Percentiles rank a stretch among this genome's conserved stretches.
These are phyloP conservation scores for Cladosporium oxysporum DNA, from an alignment of 2,329 filamentous ascomycete species.

Conservation along the genomic window DNA sequence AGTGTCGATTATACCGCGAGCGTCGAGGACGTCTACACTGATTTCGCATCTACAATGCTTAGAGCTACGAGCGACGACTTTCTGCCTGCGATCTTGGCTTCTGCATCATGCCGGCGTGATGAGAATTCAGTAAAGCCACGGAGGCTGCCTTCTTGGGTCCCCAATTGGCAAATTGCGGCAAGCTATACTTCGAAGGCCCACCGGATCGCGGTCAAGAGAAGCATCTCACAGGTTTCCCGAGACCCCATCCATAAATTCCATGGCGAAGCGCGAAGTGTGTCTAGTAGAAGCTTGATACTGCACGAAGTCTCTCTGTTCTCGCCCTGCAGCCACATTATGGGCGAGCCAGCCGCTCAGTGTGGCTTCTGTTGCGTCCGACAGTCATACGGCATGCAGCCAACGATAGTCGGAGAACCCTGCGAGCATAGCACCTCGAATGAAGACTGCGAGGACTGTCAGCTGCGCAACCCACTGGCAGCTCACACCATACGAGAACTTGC, in stretches of 20 bases:
- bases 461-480: background rate
- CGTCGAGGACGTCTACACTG: background rate
- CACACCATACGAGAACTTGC: background rate
- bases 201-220: background rate
- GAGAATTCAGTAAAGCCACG: background rate
- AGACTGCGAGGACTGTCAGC: background rate
- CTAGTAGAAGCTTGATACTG: background rate
- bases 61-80: background rate
- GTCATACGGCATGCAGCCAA: background rate
- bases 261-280: background rate
- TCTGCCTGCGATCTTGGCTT: background rate
- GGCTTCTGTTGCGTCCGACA: background rate
- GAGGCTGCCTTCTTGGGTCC: background rate
- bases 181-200: background rate
- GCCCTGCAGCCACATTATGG: background rate
- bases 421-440: background rate
- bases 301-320: background rate
- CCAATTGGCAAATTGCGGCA: background rate
- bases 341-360: background rate
- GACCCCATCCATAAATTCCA: background rate
- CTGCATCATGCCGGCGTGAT: background rate
- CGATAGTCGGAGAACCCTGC: background rate
- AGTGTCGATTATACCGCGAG: background rate
- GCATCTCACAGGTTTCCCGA: background rate
- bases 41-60: background rate